A percentile compares a stretch with the other conserved stretches of the same genome.
These are phyloP conservation scores for Otatea glauca DNA, from an alignment of 176 grass and related monocot species.

Conservation along the genomic window DNA sequence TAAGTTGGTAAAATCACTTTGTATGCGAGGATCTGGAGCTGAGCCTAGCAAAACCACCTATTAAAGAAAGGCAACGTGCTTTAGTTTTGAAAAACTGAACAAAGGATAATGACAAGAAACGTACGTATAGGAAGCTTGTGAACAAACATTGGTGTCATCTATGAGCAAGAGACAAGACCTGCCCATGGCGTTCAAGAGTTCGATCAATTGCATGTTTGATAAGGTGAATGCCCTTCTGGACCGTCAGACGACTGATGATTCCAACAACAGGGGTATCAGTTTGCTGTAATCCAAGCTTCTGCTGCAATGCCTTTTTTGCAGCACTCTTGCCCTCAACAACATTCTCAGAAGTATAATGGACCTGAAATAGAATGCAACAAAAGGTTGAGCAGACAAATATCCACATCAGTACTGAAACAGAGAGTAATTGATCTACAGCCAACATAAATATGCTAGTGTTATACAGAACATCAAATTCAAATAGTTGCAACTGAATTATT, in stretches of 20 bases:
- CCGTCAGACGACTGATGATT: slow-evolving; percentile 86
- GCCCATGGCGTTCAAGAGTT: slow-evolving; percentile 78
- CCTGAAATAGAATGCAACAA: slow-evolving; percentile 49
- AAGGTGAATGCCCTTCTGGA: slow-evolving; percentile 98
- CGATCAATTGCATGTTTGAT: slow-evolving; percentile 83
- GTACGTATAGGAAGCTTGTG: neutral
- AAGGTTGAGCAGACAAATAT: slow-evolving; percentile 31
- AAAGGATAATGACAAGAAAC: slow-evolving; percentile 25
- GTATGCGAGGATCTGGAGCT: slow-evolving; percentile 89
- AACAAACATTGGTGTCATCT: neutral
- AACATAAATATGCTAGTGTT: neutral
- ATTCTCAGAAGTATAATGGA: slow-evolving; percentile 83
- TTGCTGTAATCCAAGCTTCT: slow-evolving; percentile 75
- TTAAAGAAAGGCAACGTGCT: slow-evolving; percentile 9
- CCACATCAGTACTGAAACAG: neutral
- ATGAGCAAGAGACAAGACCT: slow-evolving; percentile 54
- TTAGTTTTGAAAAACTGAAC: slow-evolving; percentile 11
- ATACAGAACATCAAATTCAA: neutral
- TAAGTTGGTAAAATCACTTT: slow-evolving; percentile 80
- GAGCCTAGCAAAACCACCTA: slow-evolving; percentile 95
- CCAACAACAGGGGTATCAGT: slow-evolving; percentile 77
- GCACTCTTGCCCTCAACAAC: slow-evolving; percentile 86
- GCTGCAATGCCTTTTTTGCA: slow-evolving; percentile 84
- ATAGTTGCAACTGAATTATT: slow-evolving; percentile 7
- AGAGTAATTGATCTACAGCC: neutral